These are phyloP conservation scores for Talinum fruticosum DNA, from an alignment of 148 eudicot species.

Conservation along the genomic window DNA sequence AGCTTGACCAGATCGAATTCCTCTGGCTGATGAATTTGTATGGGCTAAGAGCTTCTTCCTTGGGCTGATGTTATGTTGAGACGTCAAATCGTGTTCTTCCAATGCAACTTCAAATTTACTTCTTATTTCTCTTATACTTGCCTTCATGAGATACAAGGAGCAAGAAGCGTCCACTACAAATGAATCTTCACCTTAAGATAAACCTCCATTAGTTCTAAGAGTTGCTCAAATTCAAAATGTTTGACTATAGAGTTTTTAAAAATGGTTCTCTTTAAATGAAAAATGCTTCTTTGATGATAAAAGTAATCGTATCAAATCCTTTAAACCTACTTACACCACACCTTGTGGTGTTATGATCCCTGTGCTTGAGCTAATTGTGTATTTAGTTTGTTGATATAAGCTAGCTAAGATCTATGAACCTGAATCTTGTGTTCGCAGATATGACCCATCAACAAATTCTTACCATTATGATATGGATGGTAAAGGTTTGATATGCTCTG, in stretches of 20 bases:
- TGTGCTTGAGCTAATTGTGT: background rate
- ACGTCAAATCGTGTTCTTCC: background rate
- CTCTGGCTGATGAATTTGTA: background rate
- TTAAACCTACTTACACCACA: background rate
- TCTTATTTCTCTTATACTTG: too few relatives aligned
- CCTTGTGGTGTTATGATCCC: background rate
- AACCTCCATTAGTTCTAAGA: too few relatives aligned
- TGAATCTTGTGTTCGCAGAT: constrained; percentile 43
- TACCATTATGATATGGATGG: constrained; percentile 84
- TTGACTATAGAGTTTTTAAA: too few relatives aligned
- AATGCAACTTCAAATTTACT: too few relatives aligned
- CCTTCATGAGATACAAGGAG: too few relatives aligned
- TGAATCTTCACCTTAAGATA: too few relatives aligned
- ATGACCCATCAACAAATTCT: constrained; percentile 59
- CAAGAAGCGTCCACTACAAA: too few relatives aligned
- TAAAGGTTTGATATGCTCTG: constrained; percentile 69
- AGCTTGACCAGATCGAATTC: background rate
- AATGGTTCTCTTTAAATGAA: too few relatives aligned
- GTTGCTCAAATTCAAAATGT: too few relatives aligned
- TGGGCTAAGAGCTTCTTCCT: background rate
- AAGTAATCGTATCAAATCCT: background rate
- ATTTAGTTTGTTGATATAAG: background rate
- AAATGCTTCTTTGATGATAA: background rate
- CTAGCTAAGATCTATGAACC: background rate
- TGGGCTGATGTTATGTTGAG: background rate